phyloP scores from a whole-genome alignment of 805 yeast genomes.

The Zygosaccharomyces kombuchaensis region DNA sequence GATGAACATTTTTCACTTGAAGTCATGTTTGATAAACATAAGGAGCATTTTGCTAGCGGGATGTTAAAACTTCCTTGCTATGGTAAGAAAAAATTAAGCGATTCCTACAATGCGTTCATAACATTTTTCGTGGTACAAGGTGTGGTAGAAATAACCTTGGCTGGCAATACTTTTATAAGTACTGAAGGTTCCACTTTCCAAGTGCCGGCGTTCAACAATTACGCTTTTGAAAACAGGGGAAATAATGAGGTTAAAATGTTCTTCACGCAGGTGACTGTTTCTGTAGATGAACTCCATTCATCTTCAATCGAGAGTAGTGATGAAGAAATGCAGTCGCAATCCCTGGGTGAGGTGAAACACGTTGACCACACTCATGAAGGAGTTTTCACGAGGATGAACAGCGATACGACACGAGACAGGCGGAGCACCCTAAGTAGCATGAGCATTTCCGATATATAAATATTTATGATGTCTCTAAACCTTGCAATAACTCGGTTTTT shows the following conservation, averaged over 20 bases:
- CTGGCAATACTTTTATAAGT: conserved; percentile 55
- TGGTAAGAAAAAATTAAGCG: conserved; percentile 58
- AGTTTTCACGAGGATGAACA: background rate
- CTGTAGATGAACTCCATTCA: background rate
- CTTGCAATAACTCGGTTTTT: background rate
- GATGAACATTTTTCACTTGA: conserved; percentile 59
- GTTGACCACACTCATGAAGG: background rate
- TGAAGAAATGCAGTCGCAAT: conserved; percentile 1
- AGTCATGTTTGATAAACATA: conserved; percentile 57
- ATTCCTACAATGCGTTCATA: conserved; percentile 53
- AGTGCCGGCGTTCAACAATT: conserved; percentile 72
- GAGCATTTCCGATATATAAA: conserved; percentile 20
- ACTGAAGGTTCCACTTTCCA: conserved; percentile 74
- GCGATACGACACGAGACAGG: background rate
- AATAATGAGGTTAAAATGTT: conserved; percentile 56
- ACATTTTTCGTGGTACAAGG: conserved; percentile 76
- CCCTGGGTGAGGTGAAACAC: background rate
- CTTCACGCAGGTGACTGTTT: conserved; percentile 60
- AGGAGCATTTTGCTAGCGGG: conserved; percentile 69
- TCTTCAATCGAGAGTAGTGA: conserved; percentile 1
- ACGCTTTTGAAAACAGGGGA: conserved; percentile 63
- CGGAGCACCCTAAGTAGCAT: conserved; percentile 18
- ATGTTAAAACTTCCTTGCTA: conserved; percentile 62
- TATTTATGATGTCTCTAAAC: background rate
- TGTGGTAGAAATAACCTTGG: conserved; percentile 58